Evolutionary conservation across 2,329 filamentous ascomycete species (phyloP).

Genomic region (Trichoderma atrobrunneum): DNA sequence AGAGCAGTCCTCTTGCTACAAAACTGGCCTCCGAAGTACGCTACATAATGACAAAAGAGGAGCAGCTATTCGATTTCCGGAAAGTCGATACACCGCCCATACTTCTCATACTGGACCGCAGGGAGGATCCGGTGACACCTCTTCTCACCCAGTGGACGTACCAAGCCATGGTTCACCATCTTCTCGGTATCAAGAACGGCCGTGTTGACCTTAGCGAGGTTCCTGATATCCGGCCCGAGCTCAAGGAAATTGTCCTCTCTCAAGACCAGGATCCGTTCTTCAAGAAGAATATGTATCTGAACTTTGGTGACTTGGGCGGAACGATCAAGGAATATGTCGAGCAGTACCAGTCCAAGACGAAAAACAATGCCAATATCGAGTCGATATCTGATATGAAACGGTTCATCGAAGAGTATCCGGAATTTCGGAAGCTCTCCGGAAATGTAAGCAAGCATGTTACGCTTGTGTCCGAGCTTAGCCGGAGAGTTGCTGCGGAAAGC

Average conservation of each 20-base stretch:
- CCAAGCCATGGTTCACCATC: constrained; percentile 98
- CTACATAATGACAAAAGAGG: constrained; percentile 92
- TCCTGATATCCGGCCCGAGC: constrained; percentile 78
- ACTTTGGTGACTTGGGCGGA: constrained; percentile 91
- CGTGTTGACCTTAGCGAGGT: constrained; percentile 83
- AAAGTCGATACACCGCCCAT: constrained; percentile 94
- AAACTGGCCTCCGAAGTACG: constrained; percentile 91
- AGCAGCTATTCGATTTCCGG: constrained; percentile 93
- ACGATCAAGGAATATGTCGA: constrained; percentile 99
- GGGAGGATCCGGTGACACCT: constrained; percentile 93
- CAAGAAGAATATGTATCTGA: constrained; percentile 98
- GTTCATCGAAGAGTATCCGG: constrained; percentile 97
- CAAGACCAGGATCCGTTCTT: constrained; percentile 99
- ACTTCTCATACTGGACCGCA: constrained; percentile 81
- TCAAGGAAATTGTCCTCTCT: constrained; percentile 91
- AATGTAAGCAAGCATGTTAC: constrained; percentile 99
- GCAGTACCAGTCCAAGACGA: constrained; percentile 97
- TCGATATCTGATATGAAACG: constrained; percentile 99
- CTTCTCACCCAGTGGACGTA: constrained; percentile 98
- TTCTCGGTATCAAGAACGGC: constrained; percentile 93
- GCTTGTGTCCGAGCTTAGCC: constrained; percentile 86
- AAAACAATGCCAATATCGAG: constrained; percentile 92
- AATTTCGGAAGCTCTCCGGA: constrained; percentile 93
- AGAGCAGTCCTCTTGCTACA: constrained; percentile 83
- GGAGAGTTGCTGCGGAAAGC: constrained; percentile 79